phyloP scores from a whole-genome alignment of 805 yeast species.

The Ogataea corticis region DNA sequence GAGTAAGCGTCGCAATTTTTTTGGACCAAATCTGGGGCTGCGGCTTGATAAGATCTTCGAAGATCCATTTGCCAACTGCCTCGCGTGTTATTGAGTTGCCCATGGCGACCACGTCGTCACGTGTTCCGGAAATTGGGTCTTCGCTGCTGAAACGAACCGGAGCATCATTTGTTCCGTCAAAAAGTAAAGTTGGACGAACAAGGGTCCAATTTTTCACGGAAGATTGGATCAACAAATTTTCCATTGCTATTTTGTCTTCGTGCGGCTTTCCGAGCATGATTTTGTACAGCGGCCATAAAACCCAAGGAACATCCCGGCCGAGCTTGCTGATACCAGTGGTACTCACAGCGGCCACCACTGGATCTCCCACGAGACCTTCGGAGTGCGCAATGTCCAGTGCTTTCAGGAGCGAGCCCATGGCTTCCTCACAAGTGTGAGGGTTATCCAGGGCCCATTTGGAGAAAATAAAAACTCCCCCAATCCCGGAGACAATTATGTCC shows the following conservation, averaged over 20 bases:
- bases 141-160: background rate
- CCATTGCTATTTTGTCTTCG: conserved; percentile 2
- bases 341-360: background rate
- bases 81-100: background rate
- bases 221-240: background rate
- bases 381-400: background rate
- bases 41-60: background rate
- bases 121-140: conserved; percentile 1
- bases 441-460: conserved; percentile 3
- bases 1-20: conserved; percentile 1
- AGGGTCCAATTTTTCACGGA: background rate
- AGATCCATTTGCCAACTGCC: conserved; percentile 3
- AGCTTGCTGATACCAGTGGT: conserved; percentile 3
- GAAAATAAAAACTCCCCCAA: conserved; percentile 1
- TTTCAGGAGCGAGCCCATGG: conserved; percentile 1
- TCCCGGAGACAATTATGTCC: background rate
- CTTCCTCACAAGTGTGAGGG: conserved; percentile 1
- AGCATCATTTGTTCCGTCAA: background rate
- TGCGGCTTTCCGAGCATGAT: background rate
- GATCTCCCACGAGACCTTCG: background rate
- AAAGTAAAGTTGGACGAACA: conserved; percentile 1
- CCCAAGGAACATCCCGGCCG: conserved; percentile 1
- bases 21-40: background rate
- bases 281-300: background rate
- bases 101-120: background rate